Percentiles rank a stretch among this genome's conserved stretches.
These are phyloP conservation scores for Aspergillus floridensis DNA, from an alignment of 2,329 filamentous ascomycete genomes.

Conservation along the genomic window DNA sequence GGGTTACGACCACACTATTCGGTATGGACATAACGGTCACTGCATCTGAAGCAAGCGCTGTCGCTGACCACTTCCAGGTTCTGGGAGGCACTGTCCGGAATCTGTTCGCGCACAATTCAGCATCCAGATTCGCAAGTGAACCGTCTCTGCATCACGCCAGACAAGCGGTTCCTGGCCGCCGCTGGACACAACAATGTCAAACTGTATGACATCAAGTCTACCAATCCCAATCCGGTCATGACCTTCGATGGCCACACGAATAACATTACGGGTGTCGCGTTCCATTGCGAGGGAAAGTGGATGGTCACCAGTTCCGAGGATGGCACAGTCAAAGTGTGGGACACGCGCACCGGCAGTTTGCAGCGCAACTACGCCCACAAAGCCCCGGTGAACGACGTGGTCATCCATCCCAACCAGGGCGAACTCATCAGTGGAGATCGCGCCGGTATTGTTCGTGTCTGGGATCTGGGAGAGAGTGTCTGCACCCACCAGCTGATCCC, in stretches of 20 bases:
- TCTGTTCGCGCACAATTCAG: slow-evolving; percentile 96
- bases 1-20: slow-evolving; percentile 73
- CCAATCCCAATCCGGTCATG: slow-evolving; percentile 90
- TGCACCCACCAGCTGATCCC: slow-evolving; percentile 95
- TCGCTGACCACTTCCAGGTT: slow-evolving; percentile 58
- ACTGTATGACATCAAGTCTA: slow-evolving; percentile 97
- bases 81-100: slow-evolving; percentile 97
- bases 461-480: slow-evolving; percentile 95
- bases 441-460: slow-evolving; percentile 86
- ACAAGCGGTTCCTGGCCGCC: slow-evolving; percentile 91
- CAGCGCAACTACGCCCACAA: slow-evolving; percentile 93
- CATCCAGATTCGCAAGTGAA: slow-evolving; percentile 98
- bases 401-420: slow-evolving; percentile 98
- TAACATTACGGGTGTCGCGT: slow-evolving; percentile 94
- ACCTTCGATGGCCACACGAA: slow-evolving; percentile 94
- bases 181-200: slow-evolving; percentile 84
- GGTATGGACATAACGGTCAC: slow-evolving; percentile 47
- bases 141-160: slow-evolving; percentile 94
- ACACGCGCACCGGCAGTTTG: slow-evolving; percentile 78
- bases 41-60: not conserved
- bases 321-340: slow-evolving; percentile 96
- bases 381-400: slow-evolving; percentile 89
- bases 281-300: slow-evolving; percentile 99
- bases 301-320: slow-evolving; percentile 99
- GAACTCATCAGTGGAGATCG: slow-evolving; percentile 97